Base-by-base conservation (phyloP, 257 asterid species). In the Scutellaria minor region DNA sequence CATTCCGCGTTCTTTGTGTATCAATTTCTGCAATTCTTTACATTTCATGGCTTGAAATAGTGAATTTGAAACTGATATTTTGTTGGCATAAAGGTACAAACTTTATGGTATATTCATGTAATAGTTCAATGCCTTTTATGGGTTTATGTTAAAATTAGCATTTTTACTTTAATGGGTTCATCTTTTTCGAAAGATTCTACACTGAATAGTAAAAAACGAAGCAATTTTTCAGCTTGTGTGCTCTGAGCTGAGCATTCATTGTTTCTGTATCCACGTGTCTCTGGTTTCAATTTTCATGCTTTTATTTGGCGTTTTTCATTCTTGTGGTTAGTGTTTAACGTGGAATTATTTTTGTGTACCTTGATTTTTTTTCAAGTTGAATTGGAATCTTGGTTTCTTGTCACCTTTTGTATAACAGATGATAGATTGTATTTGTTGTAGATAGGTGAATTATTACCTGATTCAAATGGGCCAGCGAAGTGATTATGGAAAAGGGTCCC, bases 381-480 rank as follows among this genome's bases (percentile, higher is more conserved):
- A 35, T 65, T 50, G 46, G 61, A 55, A 47, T 57, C 9, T 60
- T 73, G 31, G 5, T 52, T 69, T 51, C 1, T 72, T 52, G 76
- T 71, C 61, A 37, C 64, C 59, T 47, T 41, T 22, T 44, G 76
- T 42, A 56, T 71, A 55, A 42, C 37, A 20, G 42, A 42, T 53
- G 63, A 54, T 51, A 13, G 61, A 68, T 51, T 72, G 39, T 37
- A 8, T 52, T 24, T 64, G 20, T 61, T 77, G 52, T 64, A 48
- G 72, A 46, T 77, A 69, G 64, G 74, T 48, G 35, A 54, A 47
- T 45, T 44, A 11, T 58, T 45, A 20, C 10, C 50, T 31, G 41
- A 4, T 74, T 54, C 59, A 53, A 70, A 93, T 93, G 98, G 83
- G 87, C 53, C 93, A 87, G 84, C 82, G 83, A 81, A 85, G 86